phyloP scores from a whole-genome alignment of 192 early-diverging fungal genomes.

The Haplosporangium gracile region DNA sequence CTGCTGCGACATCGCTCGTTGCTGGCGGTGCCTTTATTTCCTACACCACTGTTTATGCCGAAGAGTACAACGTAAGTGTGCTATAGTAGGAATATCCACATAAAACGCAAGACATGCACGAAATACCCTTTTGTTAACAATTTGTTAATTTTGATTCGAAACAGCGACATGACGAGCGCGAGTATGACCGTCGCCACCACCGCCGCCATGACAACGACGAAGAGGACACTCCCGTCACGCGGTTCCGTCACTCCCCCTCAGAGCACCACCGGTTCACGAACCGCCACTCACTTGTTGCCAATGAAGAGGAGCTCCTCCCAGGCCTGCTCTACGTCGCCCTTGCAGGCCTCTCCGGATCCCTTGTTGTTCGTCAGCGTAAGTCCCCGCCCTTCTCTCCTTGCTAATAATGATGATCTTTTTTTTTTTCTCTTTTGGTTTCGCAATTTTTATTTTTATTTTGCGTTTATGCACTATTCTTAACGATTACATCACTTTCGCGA shows the following conservation, averaged over 20 bases:
- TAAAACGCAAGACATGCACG: not conserved
- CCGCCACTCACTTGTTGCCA: constrained; percentile 15
- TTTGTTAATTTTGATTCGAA: not conserved
- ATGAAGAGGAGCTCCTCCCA: constrained; percentile 49
- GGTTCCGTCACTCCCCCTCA: not conserved
- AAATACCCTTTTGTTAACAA: not conserved
- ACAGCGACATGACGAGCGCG: constrained; percentile 13
- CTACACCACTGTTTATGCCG: constrained; percentile 43
- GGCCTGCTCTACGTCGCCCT: constrained; percentile 46
- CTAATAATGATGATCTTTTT: not conserved
- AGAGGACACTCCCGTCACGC: not conserved
- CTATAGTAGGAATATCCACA: not conserved
- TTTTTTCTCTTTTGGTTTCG: not conserved
- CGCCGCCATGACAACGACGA: not conserved
- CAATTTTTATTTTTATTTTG: not conserved
- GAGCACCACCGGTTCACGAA: not conserved
- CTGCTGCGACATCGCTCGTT: constrained; percentile 35
- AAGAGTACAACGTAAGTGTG: constrained; percentile 30
- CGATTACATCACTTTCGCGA: not conserved
- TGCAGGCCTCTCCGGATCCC: constrained; percentile 37
- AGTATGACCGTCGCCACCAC: constrained; percentile 6
- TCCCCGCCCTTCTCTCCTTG: not conserved
- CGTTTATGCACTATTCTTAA: not conserved
- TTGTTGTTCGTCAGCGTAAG: constrained; percentile 49
- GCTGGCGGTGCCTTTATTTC: constrained; percentile 30